phyloP scores from a whole-genome alignment of 768 basidiomycete genomes.

The Coprinopsis cinerea region DNA sequence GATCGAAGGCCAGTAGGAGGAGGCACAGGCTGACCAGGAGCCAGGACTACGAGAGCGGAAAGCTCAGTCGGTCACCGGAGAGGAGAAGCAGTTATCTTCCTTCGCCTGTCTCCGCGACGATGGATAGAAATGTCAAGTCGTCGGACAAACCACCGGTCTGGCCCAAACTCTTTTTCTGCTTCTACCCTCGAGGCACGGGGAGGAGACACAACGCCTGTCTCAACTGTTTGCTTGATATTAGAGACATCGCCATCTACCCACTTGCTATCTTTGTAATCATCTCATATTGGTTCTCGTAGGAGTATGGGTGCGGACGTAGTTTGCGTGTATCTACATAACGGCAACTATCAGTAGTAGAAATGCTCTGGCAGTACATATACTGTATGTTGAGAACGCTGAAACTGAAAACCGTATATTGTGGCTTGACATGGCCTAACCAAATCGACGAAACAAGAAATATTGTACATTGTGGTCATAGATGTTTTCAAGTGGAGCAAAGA shows the following conservation, averaged over 20 bases:
- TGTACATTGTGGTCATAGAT: too few relatives aligned
- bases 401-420: not conserved
- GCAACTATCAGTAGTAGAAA: too few relatives aligned
- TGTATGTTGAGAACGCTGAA: not conserved
- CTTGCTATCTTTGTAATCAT: conserved; percentile 33
- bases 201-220: conserved; percentile 7
- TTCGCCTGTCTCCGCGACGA: not conserved
- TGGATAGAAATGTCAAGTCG: not conserved
- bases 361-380: too few relatives aligned
- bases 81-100: conserved; percentile 1
- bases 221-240: conserved; percentile 32
- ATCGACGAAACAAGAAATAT: not conserved
- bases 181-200: conserved; percentile 1
- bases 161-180: not conserved
- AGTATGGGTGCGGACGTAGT: too few relatives aligned
- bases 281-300: conserved; percentile 17
- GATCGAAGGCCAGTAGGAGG: conserved; percentile 20
- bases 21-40: conserved; percentile 9
- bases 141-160: not conserved
- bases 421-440: not conserved
- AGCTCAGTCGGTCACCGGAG: not conserved
- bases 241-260: conserved; percentile 39
- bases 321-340: too few relatives aligned
- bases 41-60: not conserved
- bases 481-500: too few relatives aligned